Evolutionary conservation across 2,329 filamentous ascomycete species (phyloP).

Genomic region (Botrytis porri): DNA sequence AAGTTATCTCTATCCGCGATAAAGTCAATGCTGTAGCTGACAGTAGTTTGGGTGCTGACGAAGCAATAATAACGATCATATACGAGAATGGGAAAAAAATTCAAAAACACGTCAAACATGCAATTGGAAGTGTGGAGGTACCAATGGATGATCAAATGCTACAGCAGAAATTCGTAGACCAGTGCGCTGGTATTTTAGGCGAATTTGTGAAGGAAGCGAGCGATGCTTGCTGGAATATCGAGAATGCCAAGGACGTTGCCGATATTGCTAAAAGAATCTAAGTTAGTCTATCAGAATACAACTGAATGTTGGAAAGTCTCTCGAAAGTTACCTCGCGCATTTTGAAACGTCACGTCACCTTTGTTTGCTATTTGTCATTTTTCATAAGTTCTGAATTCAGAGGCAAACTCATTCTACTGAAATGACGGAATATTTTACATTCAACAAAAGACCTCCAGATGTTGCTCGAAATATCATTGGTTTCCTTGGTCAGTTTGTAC

Average conservation of each 20-base stretch:
- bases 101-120: constrained; percentile 48
- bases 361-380: neutral
- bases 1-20: constrained; percentile 45
- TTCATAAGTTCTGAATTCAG: neutral
- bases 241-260: constrained; percentile 36
- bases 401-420: neutral
- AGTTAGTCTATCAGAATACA: neutral
- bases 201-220: constrained; percentile 39
- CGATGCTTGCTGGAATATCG: constrained; percentile 37
- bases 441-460: neutral
- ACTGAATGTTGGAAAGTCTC: neutral
- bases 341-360: neutral
- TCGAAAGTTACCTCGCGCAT: neutral
- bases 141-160: constrained; percentile 48
- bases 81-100: constrained; percentile 41
- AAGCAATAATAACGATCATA: constrained; percentile 41
- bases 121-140: constrained; percentile 48
- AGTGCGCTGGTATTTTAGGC: constrained; percentile 45
- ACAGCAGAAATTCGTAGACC: constrained; percentile 49
- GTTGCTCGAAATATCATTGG: neutral
- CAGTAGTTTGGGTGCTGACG: constrained; percentile 42
- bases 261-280: constrained; percentile 17
- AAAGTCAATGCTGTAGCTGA: constrained; percentile 46
- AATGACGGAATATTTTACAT: neutral
- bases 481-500: neutral